These are phyloP conservation scores for Curvularia sp. DNA, from an alignment of 2,329 filamentous ascomycete species.

Conservation along the genomic window DNA sequence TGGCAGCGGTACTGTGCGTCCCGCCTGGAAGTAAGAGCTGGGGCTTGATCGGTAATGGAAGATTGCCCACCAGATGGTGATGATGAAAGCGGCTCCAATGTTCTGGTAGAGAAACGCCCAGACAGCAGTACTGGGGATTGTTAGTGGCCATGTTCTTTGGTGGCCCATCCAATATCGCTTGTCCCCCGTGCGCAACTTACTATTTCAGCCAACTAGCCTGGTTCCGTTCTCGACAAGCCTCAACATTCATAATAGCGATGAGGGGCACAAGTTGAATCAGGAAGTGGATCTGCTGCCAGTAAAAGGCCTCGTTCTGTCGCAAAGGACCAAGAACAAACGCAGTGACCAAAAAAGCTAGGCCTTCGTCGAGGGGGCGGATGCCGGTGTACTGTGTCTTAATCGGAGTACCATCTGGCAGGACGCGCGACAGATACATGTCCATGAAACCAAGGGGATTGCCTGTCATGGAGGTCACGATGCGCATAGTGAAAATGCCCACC, in stretches of 20 bases:
- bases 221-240: slow-evolving; percentile 27
- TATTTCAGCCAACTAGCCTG: slow-evolving; percentile 27
- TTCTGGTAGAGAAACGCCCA: slow-evolving; percentile 26
- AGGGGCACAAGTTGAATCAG: slow-evolving; percentile 16
- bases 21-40: slow-evolving; percentile 23
- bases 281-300: slow-evolving; percentile 30
- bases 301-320: slow-evolving; percentile 22
- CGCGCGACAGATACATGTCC: slow-evolving; percentile 4
- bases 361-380: slow-evolving; percentile 16
- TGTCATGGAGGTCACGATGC: slow-evolving; percentile 12
- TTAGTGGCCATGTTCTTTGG: not conserved
- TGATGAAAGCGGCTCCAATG: slow-evolving; percentile 20
- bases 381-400: slow-evolving; percentile 27
- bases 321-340: slow-evolving; percentile 23
- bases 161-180: not conserved
- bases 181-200: slow-evolving; percentile 11
- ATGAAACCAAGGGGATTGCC: slow-evolving; percentile 16
- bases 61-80: slow-evolving; percentile 24
- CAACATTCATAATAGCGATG: slow-evolving; percentile 21
- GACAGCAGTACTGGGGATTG: slow-evolving; percentile 13
- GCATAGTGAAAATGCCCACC: slow-evolving; percentile 23
- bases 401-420: slow-evolving; percentile 19
- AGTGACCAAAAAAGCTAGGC: slow-evolving; percentile 19
- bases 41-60: slow-evolving; percentile 18
- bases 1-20: slow-evolving; percentile 20